Base-by-base conservation (phyloP, 345 rosid genomes). In the Bruguiera sexangula region DNA sequence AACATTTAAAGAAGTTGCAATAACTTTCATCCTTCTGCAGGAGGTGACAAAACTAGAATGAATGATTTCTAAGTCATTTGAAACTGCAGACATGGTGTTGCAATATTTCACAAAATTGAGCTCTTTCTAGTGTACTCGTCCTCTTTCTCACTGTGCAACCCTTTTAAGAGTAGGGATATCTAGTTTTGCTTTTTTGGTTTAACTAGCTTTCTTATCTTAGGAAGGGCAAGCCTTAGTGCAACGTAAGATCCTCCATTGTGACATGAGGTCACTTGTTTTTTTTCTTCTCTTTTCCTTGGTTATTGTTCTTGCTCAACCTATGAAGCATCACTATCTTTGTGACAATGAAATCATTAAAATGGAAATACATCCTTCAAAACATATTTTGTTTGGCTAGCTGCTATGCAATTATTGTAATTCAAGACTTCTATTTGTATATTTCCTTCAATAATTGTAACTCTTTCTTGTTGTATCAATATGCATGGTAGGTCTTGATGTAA, bases 401-500 rank as follows among this genome's bases (percentile, higher is more conserved):
- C 6, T 56, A 31, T 26, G 24, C 19, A 11, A 31, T 29, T 56
- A 18, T 21, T 30, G 21, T 43, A 32, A 56, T 43, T 34, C 27
- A 13, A 36, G 53, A 19, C 54, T 67, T 8, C 6, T 1, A 2
- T 59, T 51, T 36, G 6, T 11, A 53, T 2, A 24, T 34, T 53
- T 50, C 48, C 58, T 65, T 24, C 3, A 29, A 21, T 56, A 13
- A 2, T 30, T 67, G 59, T 71, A 39, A 60, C 65, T 18, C n/a
- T 36, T 56, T 73, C 69, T 67, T 30, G 20, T 57, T 60, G 32
- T 51, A 16, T 71, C 31, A 37, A 31, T 43, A 24, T 68, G 57
- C 6, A 1, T 72, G 26, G 67, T 75, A 95, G 99, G 99, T 74
- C 92, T 95, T 21, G 97, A 95, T 74, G 97, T 95, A 67, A 75